Conservation (phyloP, 371 early-diverging fungal genomes). For the Syncephalastrum sp. region DNA sequence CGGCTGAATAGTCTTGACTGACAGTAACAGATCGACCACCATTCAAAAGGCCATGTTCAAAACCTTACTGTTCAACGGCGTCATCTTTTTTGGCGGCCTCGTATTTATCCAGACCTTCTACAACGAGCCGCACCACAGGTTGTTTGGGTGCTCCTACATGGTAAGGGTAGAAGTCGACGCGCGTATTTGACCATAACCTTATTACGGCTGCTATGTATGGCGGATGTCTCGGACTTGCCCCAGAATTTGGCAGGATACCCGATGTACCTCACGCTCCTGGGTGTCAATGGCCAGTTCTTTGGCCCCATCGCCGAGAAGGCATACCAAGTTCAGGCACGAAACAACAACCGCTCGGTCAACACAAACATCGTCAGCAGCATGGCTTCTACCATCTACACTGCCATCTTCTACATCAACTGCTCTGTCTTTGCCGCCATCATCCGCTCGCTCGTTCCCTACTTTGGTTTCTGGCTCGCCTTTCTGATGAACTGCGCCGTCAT, state of each 20-base stretch:
- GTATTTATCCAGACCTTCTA: conserved; percentile 41
- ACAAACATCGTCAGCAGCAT: conserved; percentile 22
- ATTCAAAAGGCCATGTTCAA: conserved; percentile 36
- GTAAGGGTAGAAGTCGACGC: conserved; percentile 22
- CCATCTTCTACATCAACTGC: conserved; percentile 46
- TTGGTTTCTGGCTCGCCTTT: conserved; percentile 38
- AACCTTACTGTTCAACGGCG: conserved; percentile 35
- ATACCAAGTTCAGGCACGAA: conserved; percentile 23
- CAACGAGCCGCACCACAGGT: conserved; percentile 26
- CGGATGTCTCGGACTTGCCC: background rate
- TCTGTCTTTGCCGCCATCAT: conserved; percentile 33
- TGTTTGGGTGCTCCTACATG: conserved; percentile 36
- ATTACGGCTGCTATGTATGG: background rate
- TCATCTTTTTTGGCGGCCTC: conserved; percentile 35
- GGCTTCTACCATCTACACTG: conserved; percentile 32
- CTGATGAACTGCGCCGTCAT: conserved; percentile 44
- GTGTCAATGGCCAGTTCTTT: conserved; percentile 44
- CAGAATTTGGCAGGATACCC: conserved; percentile 52
- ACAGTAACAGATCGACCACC: conserved; percentile 30
- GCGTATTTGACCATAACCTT: too few species aligned
- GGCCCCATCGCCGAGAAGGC: conserved; percentile 43
- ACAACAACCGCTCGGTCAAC: conserved; percentile 13
- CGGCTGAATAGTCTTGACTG: background rate
- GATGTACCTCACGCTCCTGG: conserved; percentile 39
- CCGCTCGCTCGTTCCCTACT: conserved; percentile 27